Percentiles rank a stretch among this genome's conserved stretches.
phyloP scores from a whole-genome alignment of 305 asterid genomes.

The Fraxinus nigra region DNA sequence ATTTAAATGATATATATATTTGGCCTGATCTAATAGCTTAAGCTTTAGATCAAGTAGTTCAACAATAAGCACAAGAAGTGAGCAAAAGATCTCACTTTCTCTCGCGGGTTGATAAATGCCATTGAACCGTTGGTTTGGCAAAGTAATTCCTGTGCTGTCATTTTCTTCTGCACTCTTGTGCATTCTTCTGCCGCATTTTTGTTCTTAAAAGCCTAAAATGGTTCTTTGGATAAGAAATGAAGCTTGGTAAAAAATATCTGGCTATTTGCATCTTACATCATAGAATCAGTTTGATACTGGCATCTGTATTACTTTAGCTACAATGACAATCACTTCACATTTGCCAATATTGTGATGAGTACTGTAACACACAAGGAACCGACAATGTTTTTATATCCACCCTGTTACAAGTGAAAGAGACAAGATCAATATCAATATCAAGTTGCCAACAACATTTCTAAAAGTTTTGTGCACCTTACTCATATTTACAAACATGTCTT shows the following conservation, averaged over 20 bases:
- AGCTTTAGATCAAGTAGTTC: background rate
- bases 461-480: background rate
- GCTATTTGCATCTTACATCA: background rate
- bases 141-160: background rate
- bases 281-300: background rate
- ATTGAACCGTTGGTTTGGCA: background rate
- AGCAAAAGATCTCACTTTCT: constrained; percentile 18
- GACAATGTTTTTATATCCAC: background rate
- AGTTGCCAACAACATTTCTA: background rate
- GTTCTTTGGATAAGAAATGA: background rate
- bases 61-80: constrained; percentile 5
- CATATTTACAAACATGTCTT: constrained; percentile 1
- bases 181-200: background rate
- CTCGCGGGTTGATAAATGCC: constrained; percentile 1
- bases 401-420: background rate
- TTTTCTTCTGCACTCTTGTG: background rate
- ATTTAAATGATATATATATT: background rate
- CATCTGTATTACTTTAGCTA: background rate
- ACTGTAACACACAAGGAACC: background rate
- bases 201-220: background rate
- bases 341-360: background rate
- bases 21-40: background rate
- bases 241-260: background rate
- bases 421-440: background rate
- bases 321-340: background rate